phyloP scores from a whole-genome alignment of 2,329 filamentous ascomycete species.

The Cylindrodendrum hubeiense region DNA sequence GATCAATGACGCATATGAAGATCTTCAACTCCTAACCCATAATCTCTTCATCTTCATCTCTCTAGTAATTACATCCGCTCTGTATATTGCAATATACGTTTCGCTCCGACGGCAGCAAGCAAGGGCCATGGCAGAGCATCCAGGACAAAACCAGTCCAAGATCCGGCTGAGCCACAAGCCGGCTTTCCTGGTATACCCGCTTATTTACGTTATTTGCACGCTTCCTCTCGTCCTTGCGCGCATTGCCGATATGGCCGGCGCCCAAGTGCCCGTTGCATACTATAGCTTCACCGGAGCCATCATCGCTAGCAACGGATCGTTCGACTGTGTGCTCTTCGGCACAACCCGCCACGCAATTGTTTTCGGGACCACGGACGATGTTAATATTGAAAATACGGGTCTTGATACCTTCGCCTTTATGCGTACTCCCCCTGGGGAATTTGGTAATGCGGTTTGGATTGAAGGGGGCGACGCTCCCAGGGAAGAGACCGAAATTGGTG shows the following conservation, averaged over 20 bases:
- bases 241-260: conserved; percentile 70
- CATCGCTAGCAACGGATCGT: conserved; percentile 66
- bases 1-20: conserved; percentile 67
- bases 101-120: conserved; percentile 48
- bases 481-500: conserved; percentile 29
- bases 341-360: conserved; percentile 64
- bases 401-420: conserved; percentile 65
- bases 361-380: conserved; percentile 50
- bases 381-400: conserved; percentile 60
- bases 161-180: conserved; percentile 51
- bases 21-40: conserved; percentile 69
- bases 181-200: conserved; percentile 73
- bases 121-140: conserved; percentile 1
- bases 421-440: conserved; percentile 52
- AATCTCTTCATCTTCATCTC: conserved; percentile 72
- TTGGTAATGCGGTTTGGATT: conserved; percentile 56
- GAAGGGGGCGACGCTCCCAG: conserved; percentile 39
- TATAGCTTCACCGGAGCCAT: conserved; percentile 70
- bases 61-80: conserved; percentile 49
- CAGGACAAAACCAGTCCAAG: background rate
- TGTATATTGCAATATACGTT: conserved; percentile 56
- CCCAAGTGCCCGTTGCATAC: conserved; percentile 62
- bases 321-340: conserved; percentile 66
- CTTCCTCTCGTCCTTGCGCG: conserved; percentile 73
- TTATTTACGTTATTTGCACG: conserved; percentile 76